Conservation (phyloP, 768 basidiomycete genomes). For the Pleurotus tuoliensis region DNA sequence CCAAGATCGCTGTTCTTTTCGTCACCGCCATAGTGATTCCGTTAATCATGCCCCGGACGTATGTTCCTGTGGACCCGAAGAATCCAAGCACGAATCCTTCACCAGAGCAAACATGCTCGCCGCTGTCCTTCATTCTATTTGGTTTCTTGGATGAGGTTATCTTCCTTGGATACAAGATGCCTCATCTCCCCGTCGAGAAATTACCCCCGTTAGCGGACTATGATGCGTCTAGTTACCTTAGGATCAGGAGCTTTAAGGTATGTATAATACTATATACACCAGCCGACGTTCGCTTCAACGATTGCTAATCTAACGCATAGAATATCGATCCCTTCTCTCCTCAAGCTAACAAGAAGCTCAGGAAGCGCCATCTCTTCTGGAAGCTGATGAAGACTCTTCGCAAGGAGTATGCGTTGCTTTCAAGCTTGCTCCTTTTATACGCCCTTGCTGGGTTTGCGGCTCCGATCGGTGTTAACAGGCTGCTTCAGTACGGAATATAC, state of each 20-base stretch:
- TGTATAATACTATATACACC: background rate
- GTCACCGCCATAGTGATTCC: slow-evolving; percentile 47
- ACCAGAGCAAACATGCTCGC: slow-evolving; percentile 49
- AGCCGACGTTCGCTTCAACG: too few relatives aligned
- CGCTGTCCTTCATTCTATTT: slow-evolving; percentile 40
- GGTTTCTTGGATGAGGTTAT: slow-evolving; percentile 54
- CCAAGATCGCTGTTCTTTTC: slow-evolving; percentile 42
- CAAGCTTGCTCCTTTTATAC: slow-evolving; percentile 7
- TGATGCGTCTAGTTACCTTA: slow-evolving; percentile 27
- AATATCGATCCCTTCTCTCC: slow-evolving; percentile 15
- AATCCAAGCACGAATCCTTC: slow-evolving; percentile 27
- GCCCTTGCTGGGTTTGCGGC: slow-evolving; percentile 9
- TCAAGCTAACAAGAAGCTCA: slow-evolving; percentile 14
- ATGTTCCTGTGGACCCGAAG: slow-evolving; percentile 54
- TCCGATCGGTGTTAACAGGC: slow-evolving; percentile 15
- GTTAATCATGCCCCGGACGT: slow-evolving; percentile 50
- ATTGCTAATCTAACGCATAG: background rate
- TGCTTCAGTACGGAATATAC: slow-evolving; percentile 9
- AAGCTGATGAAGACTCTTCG: slow-evolving; percentile 22
- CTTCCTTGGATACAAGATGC: slow-evolving; percentile 35
- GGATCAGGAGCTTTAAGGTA: slow-evolving; percentile 13
- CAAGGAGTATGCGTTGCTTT: slow-evolving; percentile 13
- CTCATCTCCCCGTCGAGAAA: slow-evolving; percentile 45
- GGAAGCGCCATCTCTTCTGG: slow-evolving; percentile 28
- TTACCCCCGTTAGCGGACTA: slow-evolving; percentile 62